A percentile compares a stretch with the other conserved stretches of the same genome.
Evolutionary conservation across 352 stramenopile species (phyloP).

Genomic region (Globisporangium canariense): DNA sequence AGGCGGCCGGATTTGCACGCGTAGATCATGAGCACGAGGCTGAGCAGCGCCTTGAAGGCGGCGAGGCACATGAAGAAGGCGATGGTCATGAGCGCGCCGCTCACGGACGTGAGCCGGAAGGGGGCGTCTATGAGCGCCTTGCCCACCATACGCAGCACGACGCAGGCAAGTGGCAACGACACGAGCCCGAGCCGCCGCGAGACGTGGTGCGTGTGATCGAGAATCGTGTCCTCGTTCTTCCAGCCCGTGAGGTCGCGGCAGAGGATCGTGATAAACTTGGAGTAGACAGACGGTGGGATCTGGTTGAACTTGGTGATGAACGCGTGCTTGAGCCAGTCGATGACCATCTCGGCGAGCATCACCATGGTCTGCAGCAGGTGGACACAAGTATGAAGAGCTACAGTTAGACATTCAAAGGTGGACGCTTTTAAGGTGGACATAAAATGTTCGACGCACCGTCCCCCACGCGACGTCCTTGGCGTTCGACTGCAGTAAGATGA

Average conservation of each 20-base stretch:
- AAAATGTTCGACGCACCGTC: slow-evolving; percentile 38
- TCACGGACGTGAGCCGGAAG: slow-evolving; percentile 32
- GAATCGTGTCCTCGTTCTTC: slow-evolving; percentile 87
- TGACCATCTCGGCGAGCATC: slow-evolving; percentile 91
- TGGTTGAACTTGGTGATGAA: slow-evolving; percentile 99
- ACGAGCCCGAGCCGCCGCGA: slow-evolving; percentile 92
- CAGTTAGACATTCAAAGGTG: neutral
- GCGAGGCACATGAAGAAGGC: slow-evolving; percentile 71
- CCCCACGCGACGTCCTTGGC: slow-evolving; percentile 69
- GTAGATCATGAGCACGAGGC: slow-evolving; percentile 77
- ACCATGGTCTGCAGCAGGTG: slow-evolving; percentile 68
- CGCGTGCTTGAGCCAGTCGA: slow-evolving; percentile 98
- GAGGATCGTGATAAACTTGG: slow-evolving; percentile 94
- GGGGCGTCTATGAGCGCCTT: slow-evolving; percentile 56
- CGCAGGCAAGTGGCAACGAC: slow-evolving; percentile 92
- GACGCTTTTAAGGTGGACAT: neutral
- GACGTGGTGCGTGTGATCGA: slow-evolving; percentile 94
- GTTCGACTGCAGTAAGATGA: slow-evolving; percentile 93
- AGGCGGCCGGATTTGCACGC: slow-evolving; percentile 59
- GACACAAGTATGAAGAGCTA: neutral
- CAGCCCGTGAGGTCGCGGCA: slow-evolving; percentile 94
- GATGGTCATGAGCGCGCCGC: slow-evolving; percentile 43
- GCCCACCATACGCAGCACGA: slow-evolving; percentile 83
- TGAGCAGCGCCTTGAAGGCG: slow-evolving; percentile 77
- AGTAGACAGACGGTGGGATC: slow-evolving; percentile 92